phyloP scores from a whole-genome alignment of 371 early-diverging fungal genomes.

The Lichtheimia corymbifera region DNA sequence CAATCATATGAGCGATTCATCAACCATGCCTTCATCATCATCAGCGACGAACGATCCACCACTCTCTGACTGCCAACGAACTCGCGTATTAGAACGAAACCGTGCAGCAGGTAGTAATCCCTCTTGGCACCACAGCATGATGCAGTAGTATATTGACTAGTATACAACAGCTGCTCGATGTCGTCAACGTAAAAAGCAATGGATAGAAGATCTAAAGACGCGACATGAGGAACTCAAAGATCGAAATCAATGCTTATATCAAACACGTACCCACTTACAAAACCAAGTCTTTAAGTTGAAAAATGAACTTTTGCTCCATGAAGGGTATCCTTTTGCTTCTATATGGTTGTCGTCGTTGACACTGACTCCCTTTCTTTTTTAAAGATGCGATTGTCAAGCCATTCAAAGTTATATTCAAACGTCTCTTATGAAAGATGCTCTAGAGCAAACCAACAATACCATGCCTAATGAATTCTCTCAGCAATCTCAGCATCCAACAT shows the following conservation, averaged over 20 bases:
- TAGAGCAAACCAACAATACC: background rate
- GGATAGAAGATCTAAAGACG: constrained; percentile 9
- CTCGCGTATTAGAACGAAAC: constrained; percentile 7
- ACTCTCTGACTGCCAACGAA: background rate
- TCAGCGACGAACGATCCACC: too few species aligned
- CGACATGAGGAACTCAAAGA: background rate
- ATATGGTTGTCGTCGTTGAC: background rate
- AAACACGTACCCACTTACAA: background rate
- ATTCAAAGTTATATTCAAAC: constrained; percentile 1
- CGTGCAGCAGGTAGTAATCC: constrained; percentile 13
- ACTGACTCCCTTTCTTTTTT: background rate
- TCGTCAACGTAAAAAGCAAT: constrained; percentile 15
- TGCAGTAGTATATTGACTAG: background rate
- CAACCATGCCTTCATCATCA: too few species aligned
- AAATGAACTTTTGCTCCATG: background rate
- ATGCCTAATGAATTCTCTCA: too few species aligned
- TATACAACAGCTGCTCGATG: constrained; percentile 9
- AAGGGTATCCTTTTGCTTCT: background rate
- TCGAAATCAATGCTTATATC: background rate
- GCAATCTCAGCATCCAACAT: too few species aligned
- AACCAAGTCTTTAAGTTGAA: background rate
- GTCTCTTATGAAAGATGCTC: background rate
- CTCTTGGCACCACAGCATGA: background rate
- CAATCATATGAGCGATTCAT: too few species aligned
- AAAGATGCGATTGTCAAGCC: background rate